Conservation (phyloP, 1,284 basidiomycete genomes). For the Irpex lacteus region DNA sequence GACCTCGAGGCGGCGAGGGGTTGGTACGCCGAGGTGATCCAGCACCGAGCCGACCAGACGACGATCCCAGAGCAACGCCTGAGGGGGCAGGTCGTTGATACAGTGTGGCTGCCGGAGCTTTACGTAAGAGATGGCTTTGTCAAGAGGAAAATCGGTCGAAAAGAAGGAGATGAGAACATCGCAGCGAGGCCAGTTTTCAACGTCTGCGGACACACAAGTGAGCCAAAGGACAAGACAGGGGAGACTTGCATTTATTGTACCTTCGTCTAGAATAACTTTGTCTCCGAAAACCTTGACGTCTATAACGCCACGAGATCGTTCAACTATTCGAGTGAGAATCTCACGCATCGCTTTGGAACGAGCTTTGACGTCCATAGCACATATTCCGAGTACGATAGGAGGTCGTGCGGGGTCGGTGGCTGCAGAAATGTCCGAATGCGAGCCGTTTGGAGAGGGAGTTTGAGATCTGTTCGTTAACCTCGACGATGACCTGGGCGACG, state of each 20-base stretch:
- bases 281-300: conserved; percentile 98
- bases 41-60: conserved; percentile 89
- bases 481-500: conserved; percentile 56
- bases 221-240: conserved; percentile 7
- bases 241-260: conserved; percentile 39
- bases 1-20: conserved; percentile 85
- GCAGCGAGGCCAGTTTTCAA: conserved; percentile 95
- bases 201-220: conserved; percentile 51
- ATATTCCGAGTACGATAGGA: conserved; percentile 79
- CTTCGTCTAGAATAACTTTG: conserved; percentile 96
- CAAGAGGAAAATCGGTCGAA: conserved; percentile 96
- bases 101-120: conserved; percentile 92
- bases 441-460: conserved; percentile 70
- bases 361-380: conserved; percentile 96
- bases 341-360: conserved; percentile 94
- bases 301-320: conserved; percentile 79
- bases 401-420: conserved; percentile 37
- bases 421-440: conserved; percentile 53
- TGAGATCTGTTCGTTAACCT: conserved; percentile 58
- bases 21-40: conserved; percentile 91
- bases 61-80: conserved; percentile 96
- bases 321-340: conserved; percentile 86
- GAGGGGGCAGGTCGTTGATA: conserved; percentile 92
- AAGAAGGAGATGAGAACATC: conserved; percentile 99
- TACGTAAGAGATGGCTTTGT: conserved; percentile 94